phyloP scores from a whole-genome alignment of 2,329 filamentous ascomycete species.

The Fusarium hostae region DNA sequence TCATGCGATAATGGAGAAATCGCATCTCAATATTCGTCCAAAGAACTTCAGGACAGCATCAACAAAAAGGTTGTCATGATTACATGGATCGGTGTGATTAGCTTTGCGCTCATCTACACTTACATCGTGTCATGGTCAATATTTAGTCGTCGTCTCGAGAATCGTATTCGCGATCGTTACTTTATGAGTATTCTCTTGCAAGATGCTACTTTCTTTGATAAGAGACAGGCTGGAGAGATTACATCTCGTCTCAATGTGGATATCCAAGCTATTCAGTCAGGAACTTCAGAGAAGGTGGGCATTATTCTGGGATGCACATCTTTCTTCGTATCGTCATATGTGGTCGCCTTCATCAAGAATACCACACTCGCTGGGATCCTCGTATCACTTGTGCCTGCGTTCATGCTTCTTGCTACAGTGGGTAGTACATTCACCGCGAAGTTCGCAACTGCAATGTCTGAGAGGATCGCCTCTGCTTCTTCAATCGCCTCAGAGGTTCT shows the following conservation, averaged over 20 bases:
- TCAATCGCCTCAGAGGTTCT: slow-evolving; percentile 72
- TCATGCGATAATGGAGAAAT: slow-evolving; percentile 57
- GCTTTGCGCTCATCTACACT: slow-evolving; percentile 71
- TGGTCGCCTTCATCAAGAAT: slow-evolving; percentile 74
- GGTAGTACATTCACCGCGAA: slow-evolving; percentile 66
- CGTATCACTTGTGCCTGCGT: slow-evolving; percentile 70
- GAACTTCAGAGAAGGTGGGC: slow-evolving; percentile 77
- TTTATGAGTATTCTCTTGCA: slow-evolving; percentile 68
- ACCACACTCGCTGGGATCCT: slow-evolving; percentile 71
- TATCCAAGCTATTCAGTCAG: slow-evolving; percentile 73
- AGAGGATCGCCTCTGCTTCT: slow-evolving; percentile 66
- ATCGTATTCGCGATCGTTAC: slow-evolving; percentile 70
- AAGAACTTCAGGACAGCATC: slow-evolving; percentile 55
- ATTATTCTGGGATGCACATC: slow-evolving; percentile 69
- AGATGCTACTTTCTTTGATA: slow-evolving; percentile 72
- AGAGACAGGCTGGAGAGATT: slow-evolving; percentile 70
- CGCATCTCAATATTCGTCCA: slow-evolving; percentile 37
- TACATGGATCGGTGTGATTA: slow-evolving; percentile 71
- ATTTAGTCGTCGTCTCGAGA: slow-evolving; percentile 70
- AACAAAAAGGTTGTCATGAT: slow-evolving; percentile 69
- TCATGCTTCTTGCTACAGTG: slow-evolving; percentile 67
- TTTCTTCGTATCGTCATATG: slow-evolving; percentile 75
- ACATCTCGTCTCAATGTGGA: slow-evolving; percentile 72
- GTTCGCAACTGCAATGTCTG: slow-evolving; percentile 61
- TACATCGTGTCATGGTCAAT: slow-evolving; percentile 73